Evolutionary conservation across 2,329 filamentous ascomycete species (phyloP).

Genomic region (Talaromyces sp.): DNA sequence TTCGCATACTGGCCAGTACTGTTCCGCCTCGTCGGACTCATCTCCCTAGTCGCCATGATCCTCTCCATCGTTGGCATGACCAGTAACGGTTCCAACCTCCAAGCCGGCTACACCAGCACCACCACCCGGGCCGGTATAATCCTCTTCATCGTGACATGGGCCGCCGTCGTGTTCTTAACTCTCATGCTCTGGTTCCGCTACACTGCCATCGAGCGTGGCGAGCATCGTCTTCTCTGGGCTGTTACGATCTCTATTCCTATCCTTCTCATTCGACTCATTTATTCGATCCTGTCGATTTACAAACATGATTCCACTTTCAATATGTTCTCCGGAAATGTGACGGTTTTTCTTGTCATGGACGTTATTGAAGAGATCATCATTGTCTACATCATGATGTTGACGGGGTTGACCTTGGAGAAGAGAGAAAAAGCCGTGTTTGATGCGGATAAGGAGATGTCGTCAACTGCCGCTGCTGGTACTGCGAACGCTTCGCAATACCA

Average conservation of each 20-base stretch:
- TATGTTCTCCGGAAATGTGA: constrained; percentile 20
- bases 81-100: constrained; percentile 27
- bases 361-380: constrained; percentile 28
- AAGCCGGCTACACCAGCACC: constrained; percentile 24
- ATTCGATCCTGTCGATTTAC: constrained; percentile 27
- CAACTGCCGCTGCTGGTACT: not conserved
- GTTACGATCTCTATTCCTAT: constrained; percentile 26
- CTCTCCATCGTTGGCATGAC: constrained; percentile 44
- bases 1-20: constrained; percentile 20
- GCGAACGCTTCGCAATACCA: not conserved
- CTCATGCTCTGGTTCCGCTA: constrained; percentile 22
- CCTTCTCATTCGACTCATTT: constrained; percentile 28
- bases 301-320: constrained; percentile 21
- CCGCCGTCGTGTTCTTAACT: constrained; percentile 32
- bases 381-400: constrained; percentile 24
- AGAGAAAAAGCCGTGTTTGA: not conserved
- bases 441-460: not conserved
- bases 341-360: constrained; percentile 27
- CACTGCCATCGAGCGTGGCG: constrained; percentile 22
- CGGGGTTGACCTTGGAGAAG: constrained; percentile 18
- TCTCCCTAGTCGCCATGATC: constrained; percentile 30
- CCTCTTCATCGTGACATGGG: constrained; percentile 31
- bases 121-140: constrained; percentile 41
- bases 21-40: constrained; percentile 28
- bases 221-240: constrained; percentile 26